Percentiles rank a stretch among this genome's conserved stretches.
Conservation (phyloP, 108 stramenopile genomes). For the Ochromonas danica region DNA sequence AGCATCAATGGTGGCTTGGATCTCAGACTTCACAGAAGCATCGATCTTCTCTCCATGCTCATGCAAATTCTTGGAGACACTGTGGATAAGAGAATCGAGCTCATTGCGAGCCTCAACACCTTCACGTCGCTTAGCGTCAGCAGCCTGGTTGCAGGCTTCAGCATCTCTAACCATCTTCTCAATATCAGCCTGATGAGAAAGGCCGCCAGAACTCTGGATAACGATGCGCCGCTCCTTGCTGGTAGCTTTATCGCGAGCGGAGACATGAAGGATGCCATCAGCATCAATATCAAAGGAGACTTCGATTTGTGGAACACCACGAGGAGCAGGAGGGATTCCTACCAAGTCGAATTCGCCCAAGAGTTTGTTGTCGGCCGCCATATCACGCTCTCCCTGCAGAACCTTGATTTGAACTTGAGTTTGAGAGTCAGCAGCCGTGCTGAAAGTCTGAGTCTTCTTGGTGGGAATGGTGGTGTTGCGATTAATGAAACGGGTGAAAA, state of each 20-base stretch:
- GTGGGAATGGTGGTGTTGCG: background rate
- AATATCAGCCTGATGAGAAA: background rate
- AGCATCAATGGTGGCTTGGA: conserved; percentile 75
- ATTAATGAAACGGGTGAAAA: too few species aligned
- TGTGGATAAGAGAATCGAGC: conserved; percentile 68
- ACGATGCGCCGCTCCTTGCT: background rate
- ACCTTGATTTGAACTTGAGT: background rate
- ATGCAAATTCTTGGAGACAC: conserved; percentile 44
- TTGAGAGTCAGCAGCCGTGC: background rate
- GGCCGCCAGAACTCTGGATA: background rate
- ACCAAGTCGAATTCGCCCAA: background rate
- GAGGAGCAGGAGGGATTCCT: conserved; percentile 11
- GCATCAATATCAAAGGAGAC: conserved; percentile 1
- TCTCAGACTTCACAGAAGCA: conserved; percentile 81
- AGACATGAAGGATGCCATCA: background rate
- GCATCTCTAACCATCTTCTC: conserved; percentile 18
- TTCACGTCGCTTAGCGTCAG: conserved; percentile 84
- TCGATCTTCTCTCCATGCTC: conserved; percentile 85
- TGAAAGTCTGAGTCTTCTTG: background rate
- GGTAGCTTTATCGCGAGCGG: background rate
- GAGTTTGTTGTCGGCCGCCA: background rate
- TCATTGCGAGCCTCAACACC: conserved; percentile 94
- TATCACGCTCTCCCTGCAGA: background rate
- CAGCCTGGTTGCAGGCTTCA: conserved; percentile 77
- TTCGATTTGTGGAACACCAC: conserved; percentile 4